Percentiles rank a stretch among this genome's conserved stretches.
Conservation (phyloP, 495 filamentous ascomycete species). For the Penicillium egyptiacum region DNA sequence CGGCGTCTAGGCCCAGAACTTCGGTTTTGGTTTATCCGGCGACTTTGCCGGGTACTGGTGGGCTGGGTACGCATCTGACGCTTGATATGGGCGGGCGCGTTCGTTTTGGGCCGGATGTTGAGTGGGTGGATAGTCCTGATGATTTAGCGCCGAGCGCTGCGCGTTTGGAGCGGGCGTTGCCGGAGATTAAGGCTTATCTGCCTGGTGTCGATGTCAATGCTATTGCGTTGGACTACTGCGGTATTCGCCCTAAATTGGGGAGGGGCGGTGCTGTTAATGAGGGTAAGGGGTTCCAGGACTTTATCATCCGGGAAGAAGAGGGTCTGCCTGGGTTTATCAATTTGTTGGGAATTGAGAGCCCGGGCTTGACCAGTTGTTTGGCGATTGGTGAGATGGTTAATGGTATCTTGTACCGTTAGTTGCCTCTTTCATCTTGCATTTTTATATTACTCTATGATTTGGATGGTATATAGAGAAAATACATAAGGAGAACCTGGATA, state of each 20-base stretch:
- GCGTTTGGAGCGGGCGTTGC: conserved; percentile 65
- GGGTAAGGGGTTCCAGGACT: conserved; percentile 74
- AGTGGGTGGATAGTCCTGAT: conserved; percentile 74
- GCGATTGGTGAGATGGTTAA: conserved; percentile 86
- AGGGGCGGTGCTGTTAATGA: conserved; percentile 56
- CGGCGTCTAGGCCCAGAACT: conserved; percentile 61
- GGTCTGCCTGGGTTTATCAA: conserved; percentile 88
- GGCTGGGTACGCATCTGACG: conserved; percentile 90
- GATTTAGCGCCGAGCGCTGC: conserved; percentile 55
- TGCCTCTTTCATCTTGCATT: background rate
- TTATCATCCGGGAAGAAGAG: conserved; percentile 77
- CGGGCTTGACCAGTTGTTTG: conserved; percentile 84
- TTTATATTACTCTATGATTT: background rate
- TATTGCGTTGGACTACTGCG: conserved; percentile 82
- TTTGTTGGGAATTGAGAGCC: conserved; percentile 90
- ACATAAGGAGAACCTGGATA: background rate
- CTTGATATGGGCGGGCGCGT: conserved; percentile 83
- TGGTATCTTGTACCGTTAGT: conserved; percentile 61
- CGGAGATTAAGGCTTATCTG: conserved; percentile 75
- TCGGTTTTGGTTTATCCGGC: conserved; percentile 83
- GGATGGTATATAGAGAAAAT: background rate
- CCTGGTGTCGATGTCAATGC: conserved; percentile 65
- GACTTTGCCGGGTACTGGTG: conserved; percentile 73
- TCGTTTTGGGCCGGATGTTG: conserved; percentile 92
- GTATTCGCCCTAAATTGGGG: conserved; percentile 84